Percentiles rank a stretch among this genome's conserved stretches.
Evolutionary conservation across 768 basidiomycete genomes (phyloP).

Genomic region (Cystoderma amianthinum): DNA sequence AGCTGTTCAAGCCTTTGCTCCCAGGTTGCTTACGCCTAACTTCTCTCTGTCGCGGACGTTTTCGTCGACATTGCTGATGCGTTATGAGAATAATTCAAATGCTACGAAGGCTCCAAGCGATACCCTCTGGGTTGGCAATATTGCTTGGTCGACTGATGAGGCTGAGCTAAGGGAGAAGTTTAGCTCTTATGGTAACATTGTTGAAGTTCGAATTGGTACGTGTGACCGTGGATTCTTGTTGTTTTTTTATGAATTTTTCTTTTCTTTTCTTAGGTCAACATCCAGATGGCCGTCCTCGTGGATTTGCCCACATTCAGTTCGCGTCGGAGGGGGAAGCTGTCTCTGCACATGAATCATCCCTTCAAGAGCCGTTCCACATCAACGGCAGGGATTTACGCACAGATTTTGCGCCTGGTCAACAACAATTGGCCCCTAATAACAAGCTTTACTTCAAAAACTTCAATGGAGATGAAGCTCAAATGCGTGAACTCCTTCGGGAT

Average conservation of each 20-base stretch:
- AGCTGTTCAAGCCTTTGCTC: too few species aligned
- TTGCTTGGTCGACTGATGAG: constrained; percentile 40
- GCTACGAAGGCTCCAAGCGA: neutral
- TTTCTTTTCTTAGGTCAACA: constrained; percentile 12
- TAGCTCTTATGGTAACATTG: constrained; percentile 33
- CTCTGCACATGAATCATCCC: constrained; percentile 23
- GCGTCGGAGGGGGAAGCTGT: constrained; percentile 25
- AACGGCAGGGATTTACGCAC: constrained; percentile 36
- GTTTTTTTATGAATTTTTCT: constrained; percentile 1
- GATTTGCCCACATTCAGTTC: constrained; percentile 42
- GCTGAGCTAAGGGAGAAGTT: constrained; percentile 34
- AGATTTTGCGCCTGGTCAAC: constrained; percentile 24
- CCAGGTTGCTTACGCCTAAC: too few species aligned
- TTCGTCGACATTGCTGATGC: too few species aligned
- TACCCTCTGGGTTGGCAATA: constrained; percentile 42
- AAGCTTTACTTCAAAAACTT: constrained; percentile 25
- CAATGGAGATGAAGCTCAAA: constrained; percentile 12
- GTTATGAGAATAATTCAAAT: neutral
- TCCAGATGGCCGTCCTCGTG: constrained; percentile 29
- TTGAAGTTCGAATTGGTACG: constrained; percentile 32
- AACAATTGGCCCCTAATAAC: constrained; percentile 11
- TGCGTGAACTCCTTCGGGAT: constrained; percentile 16
- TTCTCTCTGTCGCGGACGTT: too few species aligned
- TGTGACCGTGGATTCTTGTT: too few species aligned
- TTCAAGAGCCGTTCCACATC: constrained; percentile 41